phyloP scores from a whole-genome alignment of 306 rosid species.

The Phaseolus lunatus region DNA sequence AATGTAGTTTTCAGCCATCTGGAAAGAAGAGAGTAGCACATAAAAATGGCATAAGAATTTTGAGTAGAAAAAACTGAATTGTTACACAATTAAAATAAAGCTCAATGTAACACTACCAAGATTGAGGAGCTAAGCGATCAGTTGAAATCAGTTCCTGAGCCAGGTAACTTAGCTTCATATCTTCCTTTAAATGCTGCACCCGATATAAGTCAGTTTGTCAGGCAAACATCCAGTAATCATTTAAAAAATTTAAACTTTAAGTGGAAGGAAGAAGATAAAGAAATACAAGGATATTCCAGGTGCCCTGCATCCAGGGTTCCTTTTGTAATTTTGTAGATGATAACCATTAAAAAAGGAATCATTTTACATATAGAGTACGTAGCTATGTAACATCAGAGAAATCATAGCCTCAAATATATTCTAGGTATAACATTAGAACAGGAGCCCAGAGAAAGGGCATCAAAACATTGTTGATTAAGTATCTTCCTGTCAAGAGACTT shows the following conservation, averaged over 20 bases:
- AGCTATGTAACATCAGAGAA: constrained; percentile 2
- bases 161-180: constrained; percentile 94
- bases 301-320: background rate
- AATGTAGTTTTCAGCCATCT: constrained; percentile 7
- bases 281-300: constrained; percentile 32
- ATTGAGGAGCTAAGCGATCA: constrained; percentile 95
- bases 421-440: background rate
- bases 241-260: constrained; percentile 23
- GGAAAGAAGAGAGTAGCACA: constrained; percentile 14
- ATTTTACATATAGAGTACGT: constrained; percentile 11
- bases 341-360: constrained; percentile 26
- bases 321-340: constrained; percentile 21
- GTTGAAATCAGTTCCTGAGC: constrained; percentile 91
- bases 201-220: constrained; percentile 39
- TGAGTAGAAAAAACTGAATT: background rate
- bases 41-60: constrained; percentile 18
- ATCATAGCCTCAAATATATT: constrained; percentile 29
- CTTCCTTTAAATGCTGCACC: constrained; percentile 96
- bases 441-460: background rate
- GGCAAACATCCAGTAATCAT: constrained; percentile 33
- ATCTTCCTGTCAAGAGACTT: background rate
- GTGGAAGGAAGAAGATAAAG: constrained; percentile 24
- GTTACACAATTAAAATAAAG: constrained; percentile 47
- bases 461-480: background rate
- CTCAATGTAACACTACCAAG: constrained; percentile 73